Base-by-base conservation (phyloP, 2,329 filamentous ascomycete species). In the Cladophialophora bantiana region DNA sequence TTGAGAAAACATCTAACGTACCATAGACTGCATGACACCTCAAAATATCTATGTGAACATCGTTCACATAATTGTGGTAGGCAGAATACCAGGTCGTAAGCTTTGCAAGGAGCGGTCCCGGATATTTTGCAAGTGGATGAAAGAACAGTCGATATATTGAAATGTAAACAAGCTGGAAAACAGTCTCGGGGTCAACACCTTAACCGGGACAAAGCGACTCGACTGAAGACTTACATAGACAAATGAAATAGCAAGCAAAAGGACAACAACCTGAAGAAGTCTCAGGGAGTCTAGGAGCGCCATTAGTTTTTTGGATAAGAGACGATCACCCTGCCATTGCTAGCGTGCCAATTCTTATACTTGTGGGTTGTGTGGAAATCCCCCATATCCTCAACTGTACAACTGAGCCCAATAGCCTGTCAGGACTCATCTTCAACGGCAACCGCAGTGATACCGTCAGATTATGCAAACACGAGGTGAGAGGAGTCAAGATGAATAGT, bases 21-120 rank as follows among this genome's bases (percentile, higher is more conserved):
- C 40, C 55, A n/a, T 58, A 58, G 4, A 15, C 20, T 58, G 36
- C 55, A 31, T 58, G 55, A n/a, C 55, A 45, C n/a, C 55, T 20
- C 15, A 58, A 15, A 7, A 42, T 58, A 45, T 58, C 55, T 9
- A 58, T 12, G 26, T 58, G 36, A 36, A 58, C 55, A 42, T 58
- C 55, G 12, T 58, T 58, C 18, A 58, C 7, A 45, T 42, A 58
- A n/a, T 58, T 58, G 38, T 45, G 55, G 55, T 58, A 58, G 18
- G 55, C 55, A 40, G 36, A 58, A 58, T 58, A 45, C 55, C 55
- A 58, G 20, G 55, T 58, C 20, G 55, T 58, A 45, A 58, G 38
- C 38, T 58, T 58, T n/a, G 55, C 55, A 20, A 58, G 34, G n/a
- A 42, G 26, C 7, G 55, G 55, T 31, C 55, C 55, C 18, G 55